phyloP scores from a whole-genome alignment of 1,139 yeast genomes.

The Kodamaea sp. region DNA sequence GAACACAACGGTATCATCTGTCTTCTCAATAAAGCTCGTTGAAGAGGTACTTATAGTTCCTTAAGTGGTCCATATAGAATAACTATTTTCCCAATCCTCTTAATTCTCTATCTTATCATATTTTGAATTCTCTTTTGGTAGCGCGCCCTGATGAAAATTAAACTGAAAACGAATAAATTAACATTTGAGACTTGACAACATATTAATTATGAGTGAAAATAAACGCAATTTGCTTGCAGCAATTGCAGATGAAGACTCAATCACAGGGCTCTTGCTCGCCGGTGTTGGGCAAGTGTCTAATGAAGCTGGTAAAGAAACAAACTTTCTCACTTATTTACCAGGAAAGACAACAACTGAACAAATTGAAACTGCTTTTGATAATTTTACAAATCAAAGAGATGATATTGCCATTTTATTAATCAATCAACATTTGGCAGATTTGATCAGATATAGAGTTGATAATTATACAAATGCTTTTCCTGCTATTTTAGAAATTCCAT shows the following conservation, averaged over 20 bases:
- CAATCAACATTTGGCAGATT: slow-evolving; percentile 93
- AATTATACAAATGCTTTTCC: slow-evolving; percentile 89
- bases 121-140: too few species aligned
- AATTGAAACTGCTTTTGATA: slow-evolving; percentile 70
- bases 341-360: slow-evolving; percentile 76
- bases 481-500: slow-evolving; percentile 93
- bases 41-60: too few species aligned
- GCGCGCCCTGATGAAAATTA: too few species aligned
- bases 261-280: slow-evolving; percentile 91
- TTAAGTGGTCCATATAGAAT: too few species aligned
- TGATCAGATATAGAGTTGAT: slow-evolving; percentile 80
- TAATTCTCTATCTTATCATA: too few species aligned
- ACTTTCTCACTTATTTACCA: slow-evolving; percentile 76
- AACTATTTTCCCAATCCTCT: too few species aligned
- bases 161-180: not conserved
- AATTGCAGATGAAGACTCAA: slow-evolving; percentile 95
- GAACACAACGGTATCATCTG: too few species aligned
- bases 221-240: slow-evolving; percentile 76
- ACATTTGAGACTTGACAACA: not conserved
- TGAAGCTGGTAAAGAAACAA: slow-evolving; percentile 65
- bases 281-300: slow-evolving; percentile 88
- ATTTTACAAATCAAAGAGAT: slow-evolving; percentile 69
- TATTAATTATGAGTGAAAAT: slow-evolving; percentile 8
- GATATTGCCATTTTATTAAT: slow-evolving; percentile 91
- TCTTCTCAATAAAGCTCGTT: too few species aligned